phyloP scores from a whole-genome alignment of 116 monocot species.

The Trichopus zeylanicus region DNA sequence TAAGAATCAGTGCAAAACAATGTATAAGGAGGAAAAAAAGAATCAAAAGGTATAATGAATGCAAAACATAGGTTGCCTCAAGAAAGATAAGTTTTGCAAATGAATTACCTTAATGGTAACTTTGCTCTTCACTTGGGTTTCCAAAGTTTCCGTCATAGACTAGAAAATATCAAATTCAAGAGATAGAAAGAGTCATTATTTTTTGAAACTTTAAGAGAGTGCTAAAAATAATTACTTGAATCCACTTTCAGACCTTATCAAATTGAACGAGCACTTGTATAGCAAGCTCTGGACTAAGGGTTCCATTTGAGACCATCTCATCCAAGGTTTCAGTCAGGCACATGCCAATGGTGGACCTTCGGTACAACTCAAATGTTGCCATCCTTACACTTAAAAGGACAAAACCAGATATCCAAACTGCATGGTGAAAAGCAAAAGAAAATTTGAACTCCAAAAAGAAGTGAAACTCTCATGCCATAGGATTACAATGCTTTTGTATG shows the following conservation, averaged over 20 bases:
- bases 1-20: not conserved
- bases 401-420: not conserved
- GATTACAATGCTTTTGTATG: not conserved
- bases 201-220: not conserved
- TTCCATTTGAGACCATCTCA: constrained; percentile 76
- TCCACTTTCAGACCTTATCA: constrained; percentile 51
- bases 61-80: not conserved
- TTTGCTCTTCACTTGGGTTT: constrained; percentile 80
- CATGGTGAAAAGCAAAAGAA: not conserved
- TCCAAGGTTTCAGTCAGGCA: constrained; percentile 80
- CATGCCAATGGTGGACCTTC: constrained; percentile 78
- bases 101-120: constrained; percentile 57
- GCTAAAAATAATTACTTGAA: too few species aligned
- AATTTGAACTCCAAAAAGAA: not conserved
- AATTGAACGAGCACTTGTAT: constrained; percentile 84
- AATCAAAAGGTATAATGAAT: not conserved
- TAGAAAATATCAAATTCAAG: constrained; percentile 10
- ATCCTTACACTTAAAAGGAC: constrained; percentile 10
- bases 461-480: not conserved
- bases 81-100: not conserved
- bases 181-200: too few species aligned
- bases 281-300: constrained; percentile 73
- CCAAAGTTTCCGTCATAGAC: constrained; percentile 81
- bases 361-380: constrained; percentile 80
- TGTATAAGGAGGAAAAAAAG: not conserved